Percentiles rank a stretch among this genome's conserved stretches.
Conservation (phyloP, 1,139 yeast species). For the Suhomyces terraborum region DNA sequence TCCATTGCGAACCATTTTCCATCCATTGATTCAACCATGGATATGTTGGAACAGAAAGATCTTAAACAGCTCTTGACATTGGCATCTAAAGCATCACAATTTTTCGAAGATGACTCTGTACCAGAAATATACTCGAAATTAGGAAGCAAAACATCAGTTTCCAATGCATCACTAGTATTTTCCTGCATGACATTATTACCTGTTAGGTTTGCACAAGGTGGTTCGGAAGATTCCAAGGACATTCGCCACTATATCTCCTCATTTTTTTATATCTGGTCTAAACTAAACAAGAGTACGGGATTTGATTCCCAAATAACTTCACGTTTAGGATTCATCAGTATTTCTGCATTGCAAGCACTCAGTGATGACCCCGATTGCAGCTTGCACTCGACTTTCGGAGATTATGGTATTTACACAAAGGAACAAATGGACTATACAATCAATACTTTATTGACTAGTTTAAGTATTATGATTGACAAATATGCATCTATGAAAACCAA, state of each 20-base stretch:
- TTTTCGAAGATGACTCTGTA: slow-evolving; percentile 42
- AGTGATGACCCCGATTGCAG: slow-evolving; percentile 25
- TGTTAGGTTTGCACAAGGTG: slow-evolving; percentile 26
- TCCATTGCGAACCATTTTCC: slow-evolving; percentile 41
- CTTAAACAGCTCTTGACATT: slow-evolving; percentile 45
- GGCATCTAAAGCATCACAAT: slow-evolving; percentile 50
- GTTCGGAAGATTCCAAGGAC: slow-evolving; percentile 35
- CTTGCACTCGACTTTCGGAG: slow-evolving; percentile 20
- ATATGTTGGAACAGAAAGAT: slow-evolving; percentile 44
- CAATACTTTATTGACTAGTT: slow-evolving; percentile 56
- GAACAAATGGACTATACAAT: slow-evolving; percentile 62
- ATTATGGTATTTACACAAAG: slow-evolving; percentile 62
- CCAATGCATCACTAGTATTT: slow-evolving; percentile 59
- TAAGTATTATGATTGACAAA: slow-evolving; percentile 47
- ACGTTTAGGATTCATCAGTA: slow-evolving; percentile 63
- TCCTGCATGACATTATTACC: slow-evolving; percentile 63
- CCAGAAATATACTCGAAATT: slow-evolving; percentile 41
- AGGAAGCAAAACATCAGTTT: slow-evolving; percentile 54
- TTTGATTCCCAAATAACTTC: slow-evolving; percentile 70
- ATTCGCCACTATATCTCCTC: slow-evolving; percentile 61
- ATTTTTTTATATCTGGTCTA: slow-evolving; percentile 73
- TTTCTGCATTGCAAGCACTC: slow-evolving; percentile 43
- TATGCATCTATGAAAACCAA: slow-evolving; percentile 42
- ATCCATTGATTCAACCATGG: slow-evolving; percentile 32
- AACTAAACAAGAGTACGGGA: slow-evolving; percentile 56